These are phyloP conservation scores for Auxenochlorella pyrenoidosa DNA, from an alignment of 139 green algal genomes.

Conservation along the genomic window DNA sequence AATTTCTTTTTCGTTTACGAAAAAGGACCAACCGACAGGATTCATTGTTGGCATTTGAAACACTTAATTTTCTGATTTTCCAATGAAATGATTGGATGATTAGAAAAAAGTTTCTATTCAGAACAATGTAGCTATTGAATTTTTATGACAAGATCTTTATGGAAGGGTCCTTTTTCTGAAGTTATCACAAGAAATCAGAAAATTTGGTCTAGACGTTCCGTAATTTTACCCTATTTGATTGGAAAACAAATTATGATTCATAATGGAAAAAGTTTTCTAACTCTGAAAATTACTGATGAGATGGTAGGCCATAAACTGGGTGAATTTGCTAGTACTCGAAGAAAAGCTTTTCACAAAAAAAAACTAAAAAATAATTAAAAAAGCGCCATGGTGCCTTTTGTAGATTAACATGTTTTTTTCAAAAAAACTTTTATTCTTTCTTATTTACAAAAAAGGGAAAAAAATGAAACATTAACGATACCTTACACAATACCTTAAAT, in stretches of 20 bases:
- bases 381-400: neutral
- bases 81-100: neutral
- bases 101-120: conserved; percentile 9
- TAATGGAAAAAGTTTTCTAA: conserved; percentile 48
- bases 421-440: neutral
- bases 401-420: neutral
- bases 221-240: conserved; percentile 49
- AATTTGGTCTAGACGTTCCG: conserved; percentile 50
- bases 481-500: neutral
- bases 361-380: conserved; percentile 37
- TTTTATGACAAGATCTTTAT: conserved; percentile 39
- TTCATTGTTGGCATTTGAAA: too few relatives aligned
- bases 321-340: conserved; percentile 56
- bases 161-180: conserved; percentile 44
- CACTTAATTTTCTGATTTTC: neutral
- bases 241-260: conserved; percentile 18
- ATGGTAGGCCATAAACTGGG: conserved; percentile 61
- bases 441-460: too few relatives aligned
- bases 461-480: too few relatives aligned
- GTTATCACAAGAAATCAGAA: conserved; percentile 9
- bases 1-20: neutral
- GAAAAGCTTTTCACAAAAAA: conserved; percentile 38
- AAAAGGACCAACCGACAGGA: too few relatives aligned
- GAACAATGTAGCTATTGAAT: conserved; percentile 37
- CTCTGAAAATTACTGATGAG: conserved; percentile 42